A percentile compares a stretch with the other conserved stretches of the same genome.
Evolutionary conservation across 306 rosid species (phyloP).

Genomic region (Clitoria ternatea): DNA sequence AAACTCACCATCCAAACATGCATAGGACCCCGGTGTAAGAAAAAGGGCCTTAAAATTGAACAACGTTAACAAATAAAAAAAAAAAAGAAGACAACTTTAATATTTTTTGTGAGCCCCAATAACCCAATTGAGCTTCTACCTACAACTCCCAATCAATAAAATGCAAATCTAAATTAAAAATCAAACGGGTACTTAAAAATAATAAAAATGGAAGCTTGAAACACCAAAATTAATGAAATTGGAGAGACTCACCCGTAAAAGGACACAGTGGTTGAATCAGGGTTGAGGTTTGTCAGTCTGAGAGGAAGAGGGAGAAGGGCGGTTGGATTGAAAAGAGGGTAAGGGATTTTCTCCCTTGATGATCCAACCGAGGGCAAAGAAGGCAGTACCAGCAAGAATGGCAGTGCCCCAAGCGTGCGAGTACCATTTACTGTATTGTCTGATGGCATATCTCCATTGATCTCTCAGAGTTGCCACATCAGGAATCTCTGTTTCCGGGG

Average conservation of each 20-base stretch:
- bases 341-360: constrained; percentile 89
- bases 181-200: neutral
- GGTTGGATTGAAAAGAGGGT: constrained; percentile 43
- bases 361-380: constrained; percentile 91
- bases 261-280: neutral
- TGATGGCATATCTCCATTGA: constrained; percentile 78
- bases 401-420: constrained; percentile 98
- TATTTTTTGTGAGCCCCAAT: neutral
- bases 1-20: neutral
- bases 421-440: constrained; percentile 79
- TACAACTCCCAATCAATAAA: neutral
- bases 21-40: too few species aligned
- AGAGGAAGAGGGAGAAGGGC: constrained; percentile 27
- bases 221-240: neutral
- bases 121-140: neutral
- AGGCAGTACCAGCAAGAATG: constrained; percentile 82
- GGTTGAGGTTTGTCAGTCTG: neutral
- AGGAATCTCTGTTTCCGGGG: constrained; percentile 60
- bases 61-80: neutral
- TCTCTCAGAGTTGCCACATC: constrained; percentile 82
- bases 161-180: neutral
- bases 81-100: neutral
- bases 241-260: constrained; percentile 15
- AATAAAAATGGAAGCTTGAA: neutral
- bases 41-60: neutral